Base-by-base conservation (phyloP, 2,329 filamentous ascomycete genomes). In the Teratosphaeria pseudoeucalypti region DNA sequence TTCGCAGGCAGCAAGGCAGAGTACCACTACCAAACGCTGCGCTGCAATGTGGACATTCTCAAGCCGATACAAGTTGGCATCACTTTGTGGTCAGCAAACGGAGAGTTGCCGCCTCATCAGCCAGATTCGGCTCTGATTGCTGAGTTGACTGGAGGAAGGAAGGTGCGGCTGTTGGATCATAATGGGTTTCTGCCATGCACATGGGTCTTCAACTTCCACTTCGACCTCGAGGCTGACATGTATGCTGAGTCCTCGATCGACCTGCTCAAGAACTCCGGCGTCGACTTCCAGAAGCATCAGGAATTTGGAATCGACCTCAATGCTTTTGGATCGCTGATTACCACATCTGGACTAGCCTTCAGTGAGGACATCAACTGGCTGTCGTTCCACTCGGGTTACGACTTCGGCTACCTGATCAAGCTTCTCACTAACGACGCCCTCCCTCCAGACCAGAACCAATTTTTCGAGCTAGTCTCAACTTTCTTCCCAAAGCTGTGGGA, bases 201-300 rank as follows among this genome's bases (percentile, higher is more conserved):
- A 19, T 99, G 94, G 94, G 92, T 96, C 67, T 99, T 99, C 81
- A 97, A 99, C 79, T 99, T 99, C 77, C 88, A 92, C 68, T 99
- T 97, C 75, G 94, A 90, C 1, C 81, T 96, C 10, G 89, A 94
- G 66, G 85, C 92, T 47, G 94, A 99, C 76, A 99, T 99, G 94
- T 97, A 95, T 76, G 94, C 95, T 64, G 88, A 96, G 72, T 88
- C 91, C 60, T 96, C 91, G 16, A 96, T 96, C 66, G 88, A 94
- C 65, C 90, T 95, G 67, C 82, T 97, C 23, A 87, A 90, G 67
- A 87, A 90, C 68, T 90, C 90, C 1, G 94, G 94, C n/a, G 92
- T 96, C 62, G 90, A 97, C 73, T 96, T 99, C 65, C 81, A 83
- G 58, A 82, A 86, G 62, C 86, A 96, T 64, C 87, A 92, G 58